Percentiles rank a stretch among this genome's conserved stretches.
Conservation (phyloP, 768 basidiomycete genomes). For the Xerocomellus dryophilus region DNA sequence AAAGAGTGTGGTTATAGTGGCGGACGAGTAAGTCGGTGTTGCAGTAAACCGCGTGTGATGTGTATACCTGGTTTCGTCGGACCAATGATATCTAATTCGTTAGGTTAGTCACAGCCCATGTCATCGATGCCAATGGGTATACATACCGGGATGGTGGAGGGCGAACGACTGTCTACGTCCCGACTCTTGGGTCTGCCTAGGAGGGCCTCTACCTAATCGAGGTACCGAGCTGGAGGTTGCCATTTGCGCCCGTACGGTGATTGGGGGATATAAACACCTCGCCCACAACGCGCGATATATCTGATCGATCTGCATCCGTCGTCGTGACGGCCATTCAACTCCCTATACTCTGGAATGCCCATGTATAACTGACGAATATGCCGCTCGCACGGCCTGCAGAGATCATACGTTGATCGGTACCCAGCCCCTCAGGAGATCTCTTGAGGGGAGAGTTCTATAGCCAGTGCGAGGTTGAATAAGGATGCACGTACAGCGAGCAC, state of each 20-base stretch:
- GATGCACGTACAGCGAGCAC: constrained; percentile 20
- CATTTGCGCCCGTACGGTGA: too few relatives aligned
- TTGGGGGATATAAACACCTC: neutral
- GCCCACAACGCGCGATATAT: neutral
- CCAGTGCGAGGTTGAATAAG: neutral
- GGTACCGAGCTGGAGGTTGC: too few relatives aligned
- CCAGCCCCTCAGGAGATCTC: constrained; percentile 10
- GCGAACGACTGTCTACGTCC: too few relatives aligned
- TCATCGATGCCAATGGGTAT: too few relatives aligned
- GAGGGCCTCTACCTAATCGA: too few relatives aligned
- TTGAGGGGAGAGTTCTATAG: neutral
- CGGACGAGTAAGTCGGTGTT: neutral
- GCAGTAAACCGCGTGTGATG: neutral
- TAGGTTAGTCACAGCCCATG: too few relatives aligned
- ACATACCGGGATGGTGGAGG: too few relatives aligned
- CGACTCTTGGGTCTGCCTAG: too few relatives aligned
- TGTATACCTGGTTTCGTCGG: neutral
- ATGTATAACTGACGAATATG: constrained; percentile 17
- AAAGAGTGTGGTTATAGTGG: constrained; percentile 8
- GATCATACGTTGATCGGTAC: constrained; percentile 11
- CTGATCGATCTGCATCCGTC: neutral
- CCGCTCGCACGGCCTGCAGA: constrained; percentile 18
- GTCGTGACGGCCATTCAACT: neutral
- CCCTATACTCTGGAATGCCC: constrained; percentile 6
- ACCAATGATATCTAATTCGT: neutral